Percentiles rank a stretch among this genome's conserved stretches.
These are phyloP conservation scores for Manihot esculenta DNA, from an alignment of 441 rosid species.

Conservation along the genomic window DNA sequence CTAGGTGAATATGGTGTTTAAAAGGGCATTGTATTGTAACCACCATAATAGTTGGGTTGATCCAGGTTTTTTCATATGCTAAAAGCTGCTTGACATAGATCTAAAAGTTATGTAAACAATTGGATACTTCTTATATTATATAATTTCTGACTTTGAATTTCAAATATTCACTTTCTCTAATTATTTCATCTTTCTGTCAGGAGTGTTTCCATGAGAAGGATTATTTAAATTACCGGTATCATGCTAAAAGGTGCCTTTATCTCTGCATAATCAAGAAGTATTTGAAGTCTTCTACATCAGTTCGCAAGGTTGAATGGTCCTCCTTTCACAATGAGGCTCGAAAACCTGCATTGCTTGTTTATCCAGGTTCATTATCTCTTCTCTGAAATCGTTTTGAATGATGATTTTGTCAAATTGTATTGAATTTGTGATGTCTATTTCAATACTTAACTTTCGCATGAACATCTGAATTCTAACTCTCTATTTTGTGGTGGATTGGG, in stretches of 20 bases:
- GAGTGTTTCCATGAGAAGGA: constrained; percentile 84
- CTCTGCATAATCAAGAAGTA: constrained; percentile 71
- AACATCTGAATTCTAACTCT: neutral
- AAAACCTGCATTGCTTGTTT: constrained; percentile 70
- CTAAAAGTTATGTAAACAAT: neutral
- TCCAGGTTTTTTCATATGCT: neutral
- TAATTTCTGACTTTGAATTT: neutral
- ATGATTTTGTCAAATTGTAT: neutral
- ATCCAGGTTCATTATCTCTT: constrained; percentile 57
- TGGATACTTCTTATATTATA: neutral
- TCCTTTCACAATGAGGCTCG: constrained; percentile 79
- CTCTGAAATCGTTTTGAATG: neutral
- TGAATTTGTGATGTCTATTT: constrained; percentile 13
- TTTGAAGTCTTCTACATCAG: constrained; percentile 42
- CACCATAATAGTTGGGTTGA: neutral
- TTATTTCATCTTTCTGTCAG: constrained; percentile 33
- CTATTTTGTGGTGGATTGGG: constrained; percentile 10
- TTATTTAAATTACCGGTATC: constrained; percentile 81
- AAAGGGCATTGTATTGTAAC: neutral
- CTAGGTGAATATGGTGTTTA: neutral
- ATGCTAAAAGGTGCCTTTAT: constrained; percentile 83
- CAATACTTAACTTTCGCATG: neutral
- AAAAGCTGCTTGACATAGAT: neutral
- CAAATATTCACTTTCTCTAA: neutral
- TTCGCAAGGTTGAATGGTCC: constrained; percentile 81